A percentile compares a stretch with the other conserved stretches of the same genome.
These are phyloP conservation scores for Linnemannia schmuckeri DNA, from an alignment of 192 early-diverging fungal species.

Conservation along the genomic window DNA sequence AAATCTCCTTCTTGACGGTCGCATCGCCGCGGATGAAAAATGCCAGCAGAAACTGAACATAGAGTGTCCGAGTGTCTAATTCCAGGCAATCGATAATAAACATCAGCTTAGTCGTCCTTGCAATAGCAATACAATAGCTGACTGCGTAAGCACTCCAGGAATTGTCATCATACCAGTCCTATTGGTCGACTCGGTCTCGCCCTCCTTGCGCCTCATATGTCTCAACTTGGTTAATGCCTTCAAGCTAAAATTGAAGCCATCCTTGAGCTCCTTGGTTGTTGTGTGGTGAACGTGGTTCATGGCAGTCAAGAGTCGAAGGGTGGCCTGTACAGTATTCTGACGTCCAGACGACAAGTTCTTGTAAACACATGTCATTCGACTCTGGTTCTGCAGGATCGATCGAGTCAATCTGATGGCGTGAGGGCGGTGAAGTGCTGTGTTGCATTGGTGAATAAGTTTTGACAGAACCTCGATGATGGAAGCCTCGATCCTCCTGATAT, in stretches of 20 bases:
- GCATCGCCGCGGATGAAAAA: conserved; percentile 82
- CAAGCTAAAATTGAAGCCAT: conserved; percentile 80
- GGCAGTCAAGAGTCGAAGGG: conserved; percentile 71
- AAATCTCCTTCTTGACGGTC: conserved; percentile 73
- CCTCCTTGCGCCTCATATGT: conserved; percentile 56
- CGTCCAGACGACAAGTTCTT: conserved; percentile 72
- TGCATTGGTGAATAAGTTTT: conserved; percentile 68
- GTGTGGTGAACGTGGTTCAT: conserved; percentile 69
- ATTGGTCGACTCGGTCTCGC: conserved; percentile 36
- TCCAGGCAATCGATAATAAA: not conserved
- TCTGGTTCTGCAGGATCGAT: conserved; percentile 72
- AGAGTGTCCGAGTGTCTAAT: conserved; percentile 78
- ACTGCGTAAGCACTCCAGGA: not conserved
- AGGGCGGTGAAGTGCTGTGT: conserved; percentile 40
- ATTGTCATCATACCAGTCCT: conserved; percentile 36
- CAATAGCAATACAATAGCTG: not conserved
- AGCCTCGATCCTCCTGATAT: conserved; percentile 67
- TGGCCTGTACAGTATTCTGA: conserved; percentile 70
- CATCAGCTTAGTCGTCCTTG: not conserved
- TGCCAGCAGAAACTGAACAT: conserved; percentile 81
- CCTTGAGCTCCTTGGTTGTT: conserved; percentile 74
- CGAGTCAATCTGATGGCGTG: conserved; percentile 58
- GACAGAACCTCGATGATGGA: conserved; percentile 73
- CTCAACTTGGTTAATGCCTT: conserved; percentile 61
- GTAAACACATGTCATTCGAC: conserved; percentile 76